These are phyloP conservation scores for Salix viminalis DNA, from an alignment of 345 rosid species.

Conservation along the genomic window DNA sequence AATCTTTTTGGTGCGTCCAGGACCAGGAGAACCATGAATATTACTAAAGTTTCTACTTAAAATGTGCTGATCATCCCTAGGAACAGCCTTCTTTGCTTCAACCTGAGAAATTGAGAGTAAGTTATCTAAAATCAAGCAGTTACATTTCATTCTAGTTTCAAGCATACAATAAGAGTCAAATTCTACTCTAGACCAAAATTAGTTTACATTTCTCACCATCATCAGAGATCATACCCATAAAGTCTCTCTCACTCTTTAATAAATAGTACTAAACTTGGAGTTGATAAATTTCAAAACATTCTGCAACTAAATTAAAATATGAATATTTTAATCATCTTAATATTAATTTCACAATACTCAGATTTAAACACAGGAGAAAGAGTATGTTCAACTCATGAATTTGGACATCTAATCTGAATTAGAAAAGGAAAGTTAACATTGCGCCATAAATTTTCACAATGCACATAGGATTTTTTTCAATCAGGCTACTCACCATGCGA, in stretches of 20 bases:
- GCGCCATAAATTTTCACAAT: slow-evolving; percentile 10
- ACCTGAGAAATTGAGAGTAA: slow-evolving; percentile 49
- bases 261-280: neutral
- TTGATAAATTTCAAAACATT: neutral
- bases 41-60: slow-evolving; percentile 46
- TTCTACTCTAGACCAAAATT: slow-evolving; percentile 5
- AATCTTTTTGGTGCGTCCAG: slow-evolving; percentile 67
- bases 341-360: neutral
- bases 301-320: neutral
- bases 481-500: slow-evolving; percentile 63
- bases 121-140: slow-evolving; percentile 11
- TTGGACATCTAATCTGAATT: neutral
- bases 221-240: neutral
- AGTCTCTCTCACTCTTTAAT: neutral
- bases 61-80: slow-evolving; percentile 80
- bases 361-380: neutral
- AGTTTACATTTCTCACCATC: neutral
- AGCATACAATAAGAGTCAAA: neutral
- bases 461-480: slow-evolving; percentile 3
- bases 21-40: slow-evolving; percentile 58
- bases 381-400: neutral
- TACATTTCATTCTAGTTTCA: slow-evolving; percentile 6
- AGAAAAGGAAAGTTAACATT: neutral
- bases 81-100: slow-evolving; percentile 96
- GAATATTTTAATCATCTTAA: neutral